Percentiles rank a stretch among this genome's conserved stretches.
Conservation (phyloP, 108 stramenopile genomes). For the Conticribra guillardii region DNA sequence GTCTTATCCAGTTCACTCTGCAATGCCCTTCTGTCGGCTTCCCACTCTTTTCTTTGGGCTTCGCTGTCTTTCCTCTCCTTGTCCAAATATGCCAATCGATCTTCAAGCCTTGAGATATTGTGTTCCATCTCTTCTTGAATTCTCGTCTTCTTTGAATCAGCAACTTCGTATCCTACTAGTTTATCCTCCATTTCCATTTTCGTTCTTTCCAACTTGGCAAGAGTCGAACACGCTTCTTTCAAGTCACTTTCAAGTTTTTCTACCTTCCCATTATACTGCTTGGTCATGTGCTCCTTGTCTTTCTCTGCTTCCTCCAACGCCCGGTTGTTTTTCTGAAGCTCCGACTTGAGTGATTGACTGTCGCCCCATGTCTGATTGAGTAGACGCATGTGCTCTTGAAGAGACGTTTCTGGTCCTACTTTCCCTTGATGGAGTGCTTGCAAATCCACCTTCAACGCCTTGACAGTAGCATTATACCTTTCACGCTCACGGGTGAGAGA, state of each 20-base stretch:
- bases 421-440: constrained; percentile 26
- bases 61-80: constrained; percentile 17
- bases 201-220: constrained; percentile 20
- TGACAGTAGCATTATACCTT: constrained; percentile 51
- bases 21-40: not conserved
- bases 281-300: constrained; percentile 25
- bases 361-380: constrained; percentile 43
- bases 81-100: constrained; percentile 15
- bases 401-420: constrained; percentile 39
- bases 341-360: constrained; percentile 16
- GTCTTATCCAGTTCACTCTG: constrained; percentile 27
- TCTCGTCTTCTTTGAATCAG: constrained; percentile 23
- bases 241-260: constrained; percentile 26
- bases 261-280: constrained; percentile 14
- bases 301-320: constrained; percentile 24
- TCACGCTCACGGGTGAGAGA: constrained; percentile 32
- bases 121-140: constrained; percentile 19
- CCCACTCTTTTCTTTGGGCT: constrained; percentile 3
- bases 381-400: constrained; percentile 50
- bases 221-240: constrained; percentile 5
- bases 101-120: constrained; percentile 13
- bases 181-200: constrained; percentile 16
- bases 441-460: constrained; percentile 47
- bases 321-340: constrained; percentile 20
- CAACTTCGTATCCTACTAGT: constrained; percentile 7